Conservation (phyloP, 495 filamentous ascomycete genomes). For the Penicillium crystallinum region DNA sequence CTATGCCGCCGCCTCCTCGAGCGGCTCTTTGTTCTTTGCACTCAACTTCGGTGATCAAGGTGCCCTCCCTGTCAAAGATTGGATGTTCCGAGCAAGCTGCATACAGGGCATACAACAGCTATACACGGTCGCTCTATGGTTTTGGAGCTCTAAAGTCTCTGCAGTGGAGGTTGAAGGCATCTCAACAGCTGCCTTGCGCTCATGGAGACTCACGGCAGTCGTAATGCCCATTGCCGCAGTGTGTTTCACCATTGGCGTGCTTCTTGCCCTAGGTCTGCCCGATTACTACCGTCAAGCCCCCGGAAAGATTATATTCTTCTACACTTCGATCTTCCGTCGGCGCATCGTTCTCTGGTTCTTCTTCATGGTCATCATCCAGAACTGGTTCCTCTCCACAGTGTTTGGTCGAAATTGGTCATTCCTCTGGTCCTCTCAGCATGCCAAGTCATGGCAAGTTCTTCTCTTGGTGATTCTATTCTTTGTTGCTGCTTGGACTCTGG, state of each 20-base stretch:
- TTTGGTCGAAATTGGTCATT: constrained; percentile 47
- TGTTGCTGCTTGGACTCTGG: constrained; percentile 37
- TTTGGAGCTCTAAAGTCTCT: constrained; percentile 41
- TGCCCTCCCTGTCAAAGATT: constrained; percentile 41
- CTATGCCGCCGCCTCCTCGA: constrained; percentile 45
- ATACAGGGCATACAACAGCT: constrained; percentile 46
- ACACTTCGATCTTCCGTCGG: constrained; percentile 38
- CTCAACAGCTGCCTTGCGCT: constrained; percentile 35
- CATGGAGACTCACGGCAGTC: constrained; percentile 40
- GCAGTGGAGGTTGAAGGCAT: constrained; percentile 19
- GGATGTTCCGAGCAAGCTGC: constrained; percentile 48
- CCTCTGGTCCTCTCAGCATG: constrained; percentile 42
- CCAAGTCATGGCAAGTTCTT: constrained; percentile 38
- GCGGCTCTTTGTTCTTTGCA: constrained; percentile 47
- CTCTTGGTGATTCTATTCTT: constrained; percentile 43
- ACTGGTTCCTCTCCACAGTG: constrained; percentile 46
- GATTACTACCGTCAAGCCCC: constrained; percentile 55
- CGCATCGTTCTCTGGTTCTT: constrained; percentile 48
- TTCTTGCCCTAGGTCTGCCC: constrained; percentile 41
- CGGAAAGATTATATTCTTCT: constrained; percentile 58
- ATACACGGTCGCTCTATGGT: constrained; percentile 48
- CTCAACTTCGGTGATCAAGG: constrained; percentile 49
- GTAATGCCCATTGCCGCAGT: constrained; percentile 24
- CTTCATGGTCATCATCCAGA: constrained; percentile 42
- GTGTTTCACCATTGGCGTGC: constrained; percentile 35